phyloP scores from a whole-genome alignment of 2,329 filamentous ascomycete species.

The Alternaria postmessia region DNA sequence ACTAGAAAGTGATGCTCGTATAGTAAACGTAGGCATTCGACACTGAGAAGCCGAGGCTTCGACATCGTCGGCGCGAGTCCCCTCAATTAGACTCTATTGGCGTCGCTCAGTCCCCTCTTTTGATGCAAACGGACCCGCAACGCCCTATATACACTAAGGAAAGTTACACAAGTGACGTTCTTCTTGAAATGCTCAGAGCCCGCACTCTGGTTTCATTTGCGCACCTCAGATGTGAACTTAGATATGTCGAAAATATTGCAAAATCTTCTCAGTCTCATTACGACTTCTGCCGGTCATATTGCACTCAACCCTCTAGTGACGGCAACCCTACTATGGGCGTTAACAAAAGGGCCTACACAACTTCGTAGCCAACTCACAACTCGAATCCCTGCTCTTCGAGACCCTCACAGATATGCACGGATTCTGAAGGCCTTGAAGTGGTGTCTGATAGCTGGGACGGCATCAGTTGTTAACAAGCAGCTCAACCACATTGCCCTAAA shows the following conservation, averaged over 20 bases:
- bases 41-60: conserved; percentile 9
- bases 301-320: conserved; percentile 44
- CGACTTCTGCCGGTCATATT: conserved; percentile 29
- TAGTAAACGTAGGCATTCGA: neutral
- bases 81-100: conserved; percentile 4
- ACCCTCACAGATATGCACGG: conserved; percentile 28
- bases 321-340: conserved; percentile 38
- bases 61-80: conserved; percentile 4
- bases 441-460: conserved; percentile 45
- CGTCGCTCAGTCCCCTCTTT: conserved; percentile 7
- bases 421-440: conserved; percentile 40
- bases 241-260: conserved; percentile 32
- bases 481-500: conserved; percentile 49
- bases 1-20: too few species aligned
- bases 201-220: neutral
- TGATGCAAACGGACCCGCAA: conserved; percentile 13
- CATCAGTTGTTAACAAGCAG: conserved; percentile 34
- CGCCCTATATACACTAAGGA: neutral
- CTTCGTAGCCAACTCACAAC: conserved; percentile 33
- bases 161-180: neutral
- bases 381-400: conserved; percentile 30
- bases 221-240: neutral
- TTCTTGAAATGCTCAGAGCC: neutral
- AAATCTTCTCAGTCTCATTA: conserved; percentile 28
- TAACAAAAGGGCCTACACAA: conserved; percentile 41